phyloP scores from a whole-genome alignment of 2,329 filamentous ascomycete genomes.

The Drechmeria coniospora region DNA sequence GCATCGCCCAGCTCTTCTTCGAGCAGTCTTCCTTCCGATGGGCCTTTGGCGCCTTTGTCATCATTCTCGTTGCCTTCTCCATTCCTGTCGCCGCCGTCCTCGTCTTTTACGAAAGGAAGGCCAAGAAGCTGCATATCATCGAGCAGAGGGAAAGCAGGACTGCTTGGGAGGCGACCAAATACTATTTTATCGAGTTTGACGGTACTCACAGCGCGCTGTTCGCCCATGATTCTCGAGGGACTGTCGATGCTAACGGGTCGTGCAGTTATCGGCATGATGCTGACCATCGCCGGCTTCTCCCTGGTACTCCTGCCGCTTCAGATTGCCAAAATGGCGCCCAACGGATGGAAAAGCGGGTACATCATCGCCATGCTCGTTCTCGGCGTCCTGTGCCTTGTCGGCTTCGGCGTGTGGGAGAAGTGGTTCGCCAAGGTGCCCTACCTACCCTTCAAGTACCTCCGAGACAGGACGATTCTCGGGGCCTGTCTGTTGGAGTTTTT shows the following conservation, averaged over 20 bases:
- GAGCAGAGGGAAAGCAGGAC: slow-evolving; percentile 29
- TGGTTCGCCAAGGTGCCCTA: slow-evolving; percentile 43
- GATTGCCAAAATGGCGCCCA: slow-evolving; percentile 16
- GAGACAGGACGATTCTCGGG: slow-evolving; percentile 29
- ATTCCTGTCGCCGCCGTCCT: slow-evolving; percentile 21
- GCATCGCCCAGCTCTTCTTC: slow-evolving; percentile 23
- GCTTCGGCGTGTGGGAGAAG: slow-evolving; percentile 39
- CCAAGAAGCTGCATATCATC: slow-evolving; percentile 11
- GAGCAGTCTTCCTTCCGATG: slow-evolving; percentile 23
- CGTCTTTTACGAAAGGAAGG: slow-evolving; percentile 26
- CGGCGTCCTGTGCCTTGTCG: slow-evolving; percentile 30
- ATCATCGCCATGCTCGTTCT: slow-evolving; percentile 34
- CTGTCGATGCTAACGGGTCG: background rate
- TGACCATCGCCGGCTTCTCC: slow-evolving; percentile 34
- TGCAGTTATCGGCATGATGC: slow-evolving; percentile 30
- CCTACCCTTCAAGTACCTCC: slow-evolving; percentile 33
- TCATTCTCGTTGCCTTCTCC: slow-evolving; percentile 38
- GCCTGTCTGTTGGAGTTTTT: slow-evolving; percentile 20
- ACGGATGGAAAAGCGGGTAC: slow-evolving; percentile 25
- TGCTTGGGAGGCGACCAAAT: slow-evolving; percentile 25
- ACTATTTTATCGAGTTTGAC: slow-evolving; percentile 46
- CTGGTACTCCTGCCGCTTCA: slow-evolving; percentile 38
- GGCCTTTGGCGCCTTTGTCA: slow-evolving; percentile 46
- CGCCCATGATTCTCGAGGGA: background rate
- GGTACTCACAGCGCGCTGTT: slow-evolving; percentile 15